These are phyloP conservation scores for Geotrichum restrictum DNA, from an alignment of 1,139 yeast species.

Conservation along the genomic window DNA sequence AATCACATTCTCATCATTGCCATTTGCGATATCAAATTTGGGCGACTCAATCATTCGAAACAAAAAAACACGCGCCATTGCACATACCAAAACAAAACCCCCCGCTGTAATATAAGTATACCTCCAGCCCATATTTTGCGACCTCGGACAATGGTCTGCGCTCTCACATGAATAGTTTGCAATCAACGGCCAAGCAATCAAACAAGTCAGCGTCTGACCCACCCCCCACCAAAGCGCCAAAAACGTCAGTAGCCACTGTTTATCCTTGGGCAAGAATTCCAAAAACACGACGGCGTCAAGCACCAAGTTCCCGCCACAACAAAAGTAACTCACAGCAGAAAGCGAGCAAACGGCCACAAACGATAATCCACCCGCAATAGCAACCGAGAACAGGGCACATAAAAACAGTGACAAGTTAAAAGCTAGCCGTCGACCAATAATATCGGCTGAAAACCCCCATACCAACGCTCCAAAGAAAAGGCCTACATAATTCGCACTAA, in stretches of 20 bases:
- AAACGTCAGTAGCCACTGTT: conserved; percentile 53
- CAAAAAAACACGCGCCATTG: conserved; percentile 48
- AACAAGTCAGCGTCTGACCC: conserved; percentile 54
- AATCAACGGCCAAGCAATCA: conserved; percentile 55
- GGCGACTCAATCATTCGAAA: conserved; percentile 55
- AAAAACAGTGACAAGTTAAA: conserved; percentile 52
- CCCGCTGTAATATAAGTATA: conserved; percentile 54
- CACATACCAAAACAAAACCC: conserved; percentile 50
- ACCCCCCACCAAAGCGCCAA: conserved; percentile 63
- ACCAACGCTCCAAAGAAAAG: conserved; percentile 53
- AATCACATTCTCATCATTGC: conserved; percentile 49
- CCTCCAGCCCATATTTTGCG: conserved; percentile 57
- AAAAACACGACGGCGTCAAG: conserved; percentile 58
- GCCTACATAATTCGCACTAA: conserved; percentile 46
- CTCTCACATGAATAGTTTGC: conserved; percentile 47
- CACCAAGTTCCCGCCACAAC: conserved; percentile 57
- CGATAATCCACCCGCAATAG: conserved; percentile 51
- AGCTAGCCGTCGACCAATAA: conserved; percentile 52
- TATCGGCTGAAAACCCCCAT: conserved; percentile 49
- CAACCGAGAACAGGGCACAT: conserved; percentile 50
- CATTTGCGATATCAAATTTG: conserved; percentile 50
- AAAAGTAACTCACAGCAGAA: conserved; percentile 39
- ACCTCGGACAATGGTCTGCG: conserved; percentile 45
- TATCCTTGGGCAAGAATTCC: conserved; percentile 53
- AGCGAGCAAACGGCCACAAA: conserved; percentile 49